Percentiles rank a stretch among this genome's conserved stretches.
Evolutionary conservation across 768 basidiomycete species (phyloP).

Genomic region (Symmetrospora coprosmae): DNA sequence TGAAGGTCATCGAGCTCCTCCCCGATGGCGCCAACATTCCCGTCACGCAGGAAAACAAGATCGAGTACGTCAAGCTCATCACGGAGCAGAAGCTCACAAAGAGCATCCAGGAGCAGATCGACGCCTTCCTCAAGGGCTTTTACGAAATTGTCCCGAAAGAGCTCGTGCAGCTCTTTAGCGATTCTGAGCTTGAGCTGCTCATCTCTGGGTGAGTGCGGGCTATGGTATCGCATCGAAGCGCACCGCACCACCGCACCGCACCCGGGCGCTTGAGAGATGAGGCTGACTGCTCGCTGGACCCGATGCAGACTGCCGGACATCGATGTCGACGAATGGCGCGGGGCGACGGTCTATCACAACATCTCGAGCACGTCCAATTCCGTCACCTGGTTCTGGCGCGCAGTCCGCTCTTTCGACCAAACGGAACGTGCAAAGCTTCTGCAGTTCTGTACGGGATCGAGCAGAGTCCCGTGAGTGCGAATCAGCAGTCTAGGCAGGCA

Average conservation of each 20-base stretch:
- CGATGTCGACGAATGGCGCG: constrained; percentile 93
- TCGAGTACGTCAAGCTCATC: constrained; percentile 87
- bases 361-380: constrained; percentile 69
- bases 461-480: constrained; percentile 22
- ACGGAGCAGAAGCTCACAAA: constrained; percentile 85
- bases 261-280: too few relatives aligned
- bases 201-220: constrained; percentile 63
- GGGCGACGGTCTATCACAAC: constrained; percentile 78
- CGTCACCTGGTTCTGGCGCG: constrained; percentile 99
- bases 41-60: constrained; percentile 91
- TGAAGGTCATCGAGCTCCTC: constrained; percentile 73
- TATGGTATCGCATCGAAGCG: too few relatives aligned
- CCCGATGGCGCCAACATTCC: constrained; percentile 65
- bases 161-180: constrained; percentile 85
- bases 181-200: constrained; percentile 80
- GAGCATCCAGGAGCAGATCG: constrained; percentile 91
- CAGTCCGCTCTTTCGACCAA: constrained; percentile 88
- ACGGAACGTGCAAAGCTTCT: constrained; percentile 93
- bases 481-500: background rate
- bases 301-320: constrained; percentile 63
- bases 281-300: too few relatives aligned
- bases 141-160: constrained; percentile 97
- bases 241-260: too few relatives aligned
- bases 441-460: constrained; percentile 67
- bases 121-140: constrained; percentile 75